Conservation (phyloP, 2,329 filamentous ascomycete species). For the Pestalotiopsis sp. region DNA sequence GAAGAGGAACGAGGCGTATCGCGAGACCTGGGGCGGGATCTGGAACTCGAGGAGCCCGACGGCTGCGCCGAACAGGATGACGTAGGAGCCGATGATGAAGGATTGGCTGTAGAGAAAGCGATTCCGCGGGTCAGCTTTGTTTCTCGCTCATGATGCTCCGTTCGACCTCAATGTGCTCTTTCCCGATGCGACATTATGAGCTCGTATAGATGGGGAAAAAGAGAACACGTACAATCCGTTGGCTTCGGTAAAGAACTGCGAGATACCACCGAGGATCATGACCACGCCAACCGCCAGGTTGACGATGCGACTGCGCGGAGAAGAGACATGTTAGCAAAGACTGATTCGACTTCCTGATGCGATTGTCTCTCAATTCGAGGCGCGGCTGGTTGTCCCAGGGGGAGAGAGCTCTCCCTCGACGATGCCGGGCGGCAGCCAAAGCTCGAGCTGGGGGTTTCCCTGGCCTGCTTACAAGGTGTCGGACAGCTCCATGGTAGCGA, state of each 20-base stretch:
- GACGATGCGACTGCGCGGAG: slow-evolving; percentile 76
- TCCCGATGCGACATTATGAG: neutral
- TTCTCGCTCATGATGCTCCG: neutral
- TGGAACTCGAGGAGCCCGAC: slow-evolving; percentile 86
- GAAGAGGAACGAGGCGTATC: slow-evolving; percentile 97
- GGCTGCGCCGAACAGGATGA: slow-evolving; percentile 86
- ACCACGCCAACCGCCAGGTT: slow-evolving; percentile 88
- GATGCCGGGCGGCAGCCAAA: neutral
- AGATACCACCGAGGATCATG: slow-evolving; percentile 84
- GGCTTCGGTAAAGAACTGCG: slow-evolving; percentile 64
- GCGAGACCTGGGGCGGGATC: slow-evolving; percentile 87
- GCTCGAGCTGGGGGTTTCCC: slow-evolving; percentile 16
- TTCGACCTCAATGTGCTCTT: neutral
- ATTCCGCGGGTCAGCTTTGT: neutral
- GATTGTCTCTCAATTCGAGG: neutral
- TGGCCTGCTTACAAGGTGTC: slow-evolving; percentile 77
- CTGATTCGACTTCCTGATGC: neutral
- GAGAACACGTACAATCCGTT: slow-evolving; percentile 53
- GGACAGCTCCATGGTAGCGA: slow-evolving; percentile 79
- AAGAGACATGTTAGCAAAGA: slow-evolving; percentile 21
- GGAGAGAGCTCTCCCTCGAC: neutral
- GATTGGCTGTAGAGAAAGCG: slow-evolving; percentile 55
- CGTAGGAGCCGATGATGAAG: slow-evolving; percentile 82
- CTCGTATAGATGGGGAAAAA: slow-evolving; percentile 36
- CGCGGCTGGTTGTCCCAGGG: neutral